Evolutionary conservation across 257 asterid species (phyloP), one percentile per base, ranked within the genome.

Genomic region (Ehretia macrophylla): DNA sequence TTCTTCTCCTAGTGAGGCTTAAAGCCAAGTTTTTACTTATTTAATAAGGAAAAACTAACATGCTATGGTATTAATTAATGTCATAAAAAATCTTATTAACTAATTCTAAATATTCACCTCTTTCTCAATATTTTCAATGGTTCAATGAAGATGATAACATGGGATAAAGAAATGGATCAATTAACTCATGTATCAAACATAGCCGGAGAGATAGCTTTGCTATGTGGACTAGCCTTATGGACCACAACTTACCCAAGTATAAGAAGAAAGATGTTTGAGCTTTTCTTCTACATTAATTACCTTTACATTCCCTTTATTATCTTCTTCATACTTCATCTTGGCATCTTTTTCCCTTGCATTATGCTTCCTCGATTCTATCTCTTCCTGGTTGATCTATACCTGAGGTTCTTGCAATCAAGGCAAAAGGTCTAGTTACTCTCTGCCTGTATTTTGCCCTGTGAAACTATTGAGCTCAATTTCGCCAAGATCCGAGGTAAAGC

Each of bases 361-460:
- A 93, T 93, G 96, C 92, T 93, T 38, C 99, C 99, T 18, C 87
- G 96, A 0, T 69, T 93, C 66, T 89, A 79, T 63, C 96, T 93
- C 68, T 93, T 86, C 66, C 16, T 84, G 47, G 78, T 92, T 50
- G 97, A 92, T 66, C 91, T 97, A 1, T 92, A 70, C 72, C 56
- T 93, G 74, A 79, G 99, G 67, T 79, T 89, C 77, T 60, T 93
- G 44, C 96, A 93, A 58, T 89, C 99, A 5, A 75, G 81, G 32
- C 74, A 79, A 18, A 81, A 78, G 14, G 91, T 79, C 6, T 71
- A 75, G 0, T 51, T 93, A 11, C 61, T 86, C 11, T 89, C 96
- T 1, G 92, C 95, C 2, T 78, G 92, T 10, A 52, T 93, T 53
- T 77, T 93, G 23, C 79, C 94, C 0, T 93, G 96, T 11, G 73